These are phyloP conservation scores for Logfia minima DNA, from an alignment of 129 eudicot species.

Conservation along the genomic window DNA sequence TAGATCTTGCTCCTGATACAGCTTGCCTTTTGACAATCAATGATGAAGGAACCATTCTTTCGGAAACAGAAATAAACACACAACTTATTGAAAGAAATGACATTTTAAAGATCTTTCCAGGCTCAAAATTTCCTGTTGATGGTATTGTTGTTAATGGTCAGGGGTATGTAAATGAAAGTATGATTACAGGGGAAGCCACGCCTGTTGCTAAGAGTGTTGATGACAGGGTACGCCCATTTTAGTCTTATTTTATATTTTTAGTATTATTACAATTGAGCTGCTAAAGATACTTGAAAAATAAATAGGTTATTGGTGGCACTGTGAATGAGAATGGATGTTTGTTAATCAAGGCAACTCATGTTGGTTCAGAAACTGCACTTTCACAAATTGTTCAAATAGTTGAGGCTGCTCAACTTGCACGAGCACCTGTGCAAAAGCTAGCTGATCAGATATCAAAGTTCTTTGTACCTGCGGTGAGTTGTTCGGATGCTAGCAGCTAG, in stretches of 20 bases:
- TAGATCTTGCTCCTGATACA: conserved; percentile 80
- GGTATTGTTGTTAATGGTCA: conserved; percentile 82
- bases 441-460: conserved; percentile 84
- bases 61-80: conserved; percentile 81
- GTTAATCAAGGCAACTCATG: conserved; percentile 82
- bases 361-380: conserved; percentile 93
- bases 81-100: conserved; percentile 77
- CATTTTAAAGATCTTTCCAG: conserved; percentile 84
- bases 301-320: conserved; percentile 95
- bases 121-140: conserved; percentile 86
- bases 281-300: conserved; percentile 1
- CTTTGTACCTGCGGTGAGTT: conserved; percentile 87
- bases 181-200: conserved; percentile 96
- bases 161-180: conserved; percentile 95
- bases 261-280: background rate
- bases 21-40: conserved; percentile 61
- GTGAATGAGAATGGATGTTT: conserved; percentile 94
- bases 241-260: background rate
- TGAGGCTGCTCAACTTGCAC: conserved; percentile 97
- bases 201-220: conserved; percentile 78
- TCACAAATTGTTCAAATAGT: conserved; percentile 96
- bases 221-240: conserved; percentile 61
- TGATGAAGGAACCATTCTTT: conserved; percentile 58
- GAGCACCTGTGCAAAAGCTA: conserved; percentile 97
- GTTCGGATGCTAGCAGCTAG: background rate